These are phyloP conservation scores for Paecilomyces fulvus DNA, from an alignment of 2,329 filamentous ascomycete species.

Conservation along the genomic window DNA sequence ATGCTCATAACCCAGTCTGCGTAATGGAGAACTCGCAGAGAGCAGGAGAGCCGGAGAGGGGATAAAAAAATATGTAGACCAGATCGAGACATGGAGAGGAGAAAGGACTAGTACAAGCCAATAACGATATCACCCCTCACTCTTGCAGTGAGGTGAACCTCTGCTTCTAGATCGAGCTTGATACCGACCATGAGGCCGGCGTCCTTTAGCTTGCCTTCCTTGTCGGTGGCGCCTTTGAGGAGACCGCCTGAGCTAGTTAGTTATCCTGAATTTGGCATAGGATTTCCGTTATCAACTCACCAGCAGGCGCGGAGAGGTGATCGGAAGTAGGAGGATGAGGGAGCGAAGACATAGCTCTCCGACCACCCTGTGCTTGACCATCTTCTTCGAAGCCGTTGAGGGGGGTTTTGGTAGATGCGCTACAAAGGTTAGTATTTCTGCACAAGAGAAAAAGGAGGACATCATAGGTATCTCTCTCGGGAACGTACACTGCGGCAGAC, in stretches of 20 bases:
- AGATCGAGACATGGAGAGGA: not conserved
- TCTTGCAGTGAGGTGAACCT: conserved; percentile 53
- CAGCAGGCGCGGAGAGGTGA: conserved; percentile 31
- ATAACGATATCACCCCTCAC: conserved; percentile 55
- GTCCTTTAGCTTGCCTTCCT: conserved; percentile 45
- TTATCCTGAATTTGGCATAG: not conserved
- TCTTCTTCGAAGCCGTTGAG: conserved; percentile 9
- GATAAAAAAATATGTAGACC: too few species aligned
- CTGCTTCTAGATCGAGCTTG: conserved; percentile 56
- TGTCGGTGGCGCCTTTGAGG: conserved; percentile 49
- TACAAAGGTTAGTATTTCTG: not conserved
- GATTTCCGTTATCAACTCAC: conserved; percentile 7
- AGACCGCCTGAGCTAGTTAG: conserved; percentile 37
- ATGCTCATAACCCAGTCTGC: not conserved
- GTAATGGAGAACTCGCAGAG: too few species aligned
- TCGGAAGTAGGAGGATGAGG: conserved; percentile 28
- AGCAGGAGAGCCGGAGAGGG: too few species aligned
- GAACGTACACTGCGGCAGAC: not conserved
- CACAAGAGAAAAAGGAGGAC: not conserved
- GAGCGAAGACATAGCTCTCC: conserved; percentile 19
- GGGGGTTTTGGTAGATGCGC: not conserved
- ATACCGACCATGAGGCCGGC: conserved; percentile 53
- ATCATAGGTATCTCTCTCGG: not conserved
- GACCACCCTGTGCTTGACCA: conserved; percentile 31
- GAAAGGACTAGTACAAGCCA: conserved; percentile 43